phyloP scores from a whole-genome alignment of 129 eudicot genomes.

The Flaveria brownii region DNA sequence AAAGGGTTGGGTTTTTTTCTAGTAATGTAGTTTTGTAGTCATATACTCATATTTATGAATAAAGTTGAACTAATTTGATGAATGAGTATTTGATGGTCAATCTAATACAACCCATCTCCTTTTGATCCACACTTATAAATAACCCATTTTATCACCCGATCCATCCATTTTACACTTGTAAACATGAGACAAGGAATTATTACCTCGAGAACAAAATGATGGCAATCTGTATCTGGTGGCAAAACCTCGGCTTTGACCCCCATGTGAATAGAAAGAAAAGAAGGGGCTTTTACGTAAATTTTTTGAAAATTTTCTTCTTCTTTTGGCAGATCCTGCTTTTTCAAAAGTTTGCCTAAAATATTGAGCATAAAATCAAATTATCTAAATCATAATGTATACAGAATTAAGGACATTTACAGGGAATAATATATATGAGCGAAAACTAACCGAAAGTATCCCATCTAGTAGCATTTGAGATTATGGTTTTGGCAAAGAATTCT shows the following conservation, averaged over 20 bases:
- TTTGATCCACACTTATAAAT: constrained; percentile 3
- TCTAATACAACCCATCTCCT: background rate
- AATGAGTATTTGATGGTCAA: background rate
- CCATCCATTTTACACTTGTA: background rate
- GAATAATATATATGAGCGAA: constrained; percentile 19
- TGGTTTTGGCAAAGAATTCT: constrained; percentile 83
- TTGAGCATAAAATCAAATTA: background rate
- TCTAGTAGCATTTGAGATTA: constrained; percentile 95
- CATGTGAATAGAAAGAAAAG: constrained; percentile 97
- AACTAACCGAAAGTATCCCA: constrained; percentile 97
- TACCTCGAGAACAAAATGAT: constrained; percentile 98
- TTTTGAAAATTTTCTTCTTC: constrained; percentile 92
- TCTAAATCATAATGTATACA: background rate
- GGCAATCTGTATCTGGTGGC: constrained; percentile 95
- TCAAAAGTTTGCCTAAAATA: constrained; percentile 76
- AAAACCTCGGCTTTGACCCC: constrained; percentile 87
- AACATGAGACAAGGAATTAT: background rate
- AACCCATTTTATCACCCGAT: background rate
- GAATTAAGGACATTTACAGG: constrained; percentile 5
- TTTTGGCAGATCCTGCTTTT: constrained; percentile 76
- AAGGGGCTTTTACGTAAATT: constrained; percentile 89
- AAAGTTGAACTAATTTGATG: background rate
- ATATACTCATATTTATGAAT: constrained; percentile 5
- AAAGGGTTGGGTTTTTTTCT: background rate
- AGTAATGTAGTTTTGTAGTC: background rate